These are phyloP conservation scores for Naumovozyma baii DNA, from an alignment of 805 yeast species.

Conservation along the genomic window DNA sequence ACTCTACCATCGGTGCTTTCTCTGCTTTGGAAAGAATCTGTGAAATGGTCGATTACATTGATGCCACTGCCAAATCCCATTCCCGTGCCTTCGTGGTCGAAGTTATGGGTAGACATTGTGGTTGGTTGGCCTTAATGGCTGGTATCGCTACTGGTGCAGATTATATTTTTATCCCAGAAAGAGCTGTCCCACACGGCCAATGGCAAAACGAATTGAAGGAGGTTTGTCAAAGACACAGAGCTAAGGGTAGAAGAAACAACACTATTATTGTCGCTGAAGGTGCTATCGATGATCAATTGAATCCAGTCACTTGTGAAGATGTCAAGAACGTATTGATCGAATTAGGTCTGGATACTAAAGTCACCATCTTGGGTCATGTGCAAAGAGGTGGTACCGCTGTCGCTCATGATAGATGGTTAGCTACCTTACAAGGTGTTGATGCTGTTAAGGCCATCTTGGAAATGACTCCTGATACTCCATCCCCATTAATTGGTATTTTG, in stretches of 20 bases:
- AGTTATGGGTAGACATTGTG: constrained; percentile 99
- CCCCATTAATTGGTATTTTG: constrained; percentile 84
- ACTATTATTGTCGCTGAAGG: constrained; percentile 98
- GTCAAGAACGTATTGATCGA: constrained; percentile 77
- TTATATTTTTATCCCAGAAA: constrained; percentile 87
- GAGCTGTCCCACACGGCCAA: constrained; percentile 61
- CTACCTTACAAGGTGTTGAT: constrained; percentile 95
- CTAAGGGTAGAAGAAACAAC: constrained; percentile 84
- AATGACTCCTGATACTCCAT: constrained; percentile 80
- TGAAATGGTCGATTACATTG: constrained; percentile 90
- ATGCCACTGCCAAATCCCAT: constrained; percentile 95
- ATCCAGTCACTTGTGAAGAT: constrained; percentile 68
- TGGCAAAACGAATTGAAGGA: constrained; percentile 78
- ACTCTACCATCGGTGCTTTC: constrained; percentile 92
- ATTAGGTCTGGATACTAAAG: constrained; percentile 86
- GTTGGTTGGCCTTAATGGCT: constrained; percentile 96
- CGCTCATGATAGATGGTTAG: constrained; percentile 83
- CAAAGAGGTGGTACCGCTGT: constrained; percentile 99
- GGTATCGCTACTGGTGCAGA: constrained; percentile 97
- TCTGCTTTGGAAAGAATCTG: constrained; percentile 89
- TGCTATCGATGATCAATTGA: constrained; percentile 74
- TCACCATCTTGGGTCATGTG: constrained; percentile 93
- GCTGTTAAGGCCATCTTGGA: constrained; percentile 90
- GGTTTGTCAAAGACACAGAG: constrained; percentile 70
- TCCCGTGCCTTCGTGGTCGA: constrained; percentile 96